phyloP scores from a whole-genome alignment of 805 yeast genomes.

The Schwanniomyces sp. region DNA sequence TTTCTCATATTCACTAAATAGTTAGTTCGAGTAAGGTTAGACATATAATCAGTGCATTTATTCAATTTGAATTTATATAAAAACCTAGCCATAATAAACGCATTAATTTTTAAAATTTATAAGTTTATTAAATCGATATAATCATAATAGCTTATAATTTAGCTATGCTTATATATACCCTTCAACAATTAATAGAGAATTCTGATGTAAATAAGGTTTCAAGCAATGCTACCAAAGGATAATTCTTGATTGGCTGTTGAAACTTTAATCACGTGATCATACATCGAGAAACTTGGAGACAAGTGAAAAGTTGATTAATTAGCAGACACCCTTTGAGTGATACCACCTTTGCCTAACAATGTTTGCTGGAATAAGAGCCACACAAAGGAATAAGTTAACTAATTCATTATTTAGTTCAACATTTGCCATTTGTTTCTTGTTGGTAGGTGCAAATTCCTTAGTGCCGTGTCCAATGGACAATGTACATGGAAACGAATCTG shows the following conservation, averaged over 20 bases:
- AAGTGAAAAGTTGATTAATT: background rate
- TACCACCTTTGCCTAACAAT: slow-evolving; percentile 20
- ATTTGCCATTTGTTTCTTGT: slow-evolving; percentile 62
- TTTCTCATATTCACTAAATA: background rate
- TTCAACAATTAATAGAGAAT: too few relatives aligned
- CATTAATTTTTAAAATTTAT: too few relatives aligned
- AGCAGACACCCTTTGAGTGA: background rate
- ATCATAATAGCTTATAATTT: too few relatives aligned
- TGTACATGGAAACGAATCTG: slow-evolving; percentile 42
- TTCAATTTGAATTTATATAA: too few relatives aligned
- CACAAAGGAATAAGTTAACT: slow-evolving; percentile 55
- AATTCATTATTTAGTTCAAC: slow-evolving; percentile 71
- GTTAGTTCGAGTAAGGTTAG: too few relatives aligned
- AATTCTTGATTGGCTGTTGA: background rate
- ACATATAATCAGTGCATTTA: too few relatives aligned
- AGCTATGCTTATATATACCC: too few relatives aligned
- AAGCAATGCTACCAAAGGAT: background rate
- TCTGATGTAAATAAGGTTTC: too few relatives aligned
- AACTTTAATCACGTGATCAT: background rate
- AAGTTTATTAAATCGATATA: too few relatives aligned
- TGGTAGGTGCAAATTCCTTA: slow-evolving; percentile 55
- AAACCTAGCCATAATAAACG: too few relatives aligned
- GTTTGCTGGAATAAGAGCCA: slow-evolving; percentile 52
- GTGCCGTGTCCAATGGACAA: slow-evolving; percentile 45
- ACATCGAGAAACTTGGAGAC: background rate